Conservation (phyloP, 2,329 filamentous ascomycete genomes). For the Rutstroemia sp. region DNA sequence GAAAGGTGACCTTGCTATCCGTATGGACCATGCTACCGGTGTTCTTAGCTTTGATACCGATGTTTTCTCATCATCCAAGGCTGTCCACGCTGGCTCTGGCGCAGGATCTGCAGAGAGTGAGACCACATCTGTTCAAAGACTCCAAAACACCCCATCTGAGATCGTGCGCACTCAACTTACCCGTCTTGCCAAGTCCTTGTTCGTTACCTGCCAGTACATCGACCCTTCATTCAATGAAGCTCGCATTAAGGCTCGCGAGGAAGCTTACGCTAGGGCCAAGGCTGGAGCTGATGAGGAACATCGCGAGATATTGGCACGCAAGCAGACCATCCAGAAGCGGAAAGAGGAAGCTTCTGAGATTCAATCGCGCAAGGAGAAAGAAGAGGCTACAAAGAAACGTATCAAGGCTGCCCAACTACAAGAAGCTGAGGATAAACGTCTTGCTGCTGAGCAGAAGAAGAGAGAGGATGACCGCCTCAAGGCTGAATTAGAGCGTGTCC, state of each 20-base stretch:
- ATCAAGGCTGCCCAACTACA: slow-evolving; percentile 80
- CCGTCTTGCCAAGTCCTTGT: slow-evolving; percentile 83
- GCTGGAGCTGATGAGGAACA: slow-evolving; percentile 91
- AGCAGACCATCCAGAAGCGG: slow-evolving; percentile 89
- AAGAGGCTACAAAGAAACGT: slow-evolving; percentile 83
- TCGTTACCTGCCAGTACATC: slow-evolving; percentile 91
- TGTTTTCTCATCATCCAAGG: slow-evolving; percentile 95
- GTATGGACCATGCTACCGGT: slow-evolving; percentile 90
- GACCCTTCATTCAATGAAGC: slow-evolving; percentile 82
- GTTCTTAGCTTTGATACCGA: slow-evolving; percentile 97
- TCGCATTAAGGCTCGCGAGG: slow-evolving; percentile 70
- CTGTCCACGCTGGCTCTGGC: slow-evolving; percentile 74
- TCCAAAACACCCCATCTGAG: slow-evolving; percentile 96
- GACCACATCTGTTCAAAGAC: slow-evolving; percentile 76
- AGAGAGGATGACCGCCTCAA: slow-evolving; percentile 80
- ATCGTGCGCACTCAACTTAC: slow-evolving; percentile 94
- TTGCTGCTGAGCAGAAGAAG: slow-evolving; percentile 87
- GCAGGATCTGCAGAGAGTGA: slow-evolving; percentile 85
- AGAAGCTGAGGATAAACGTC: slow-evolving; percentile 81
- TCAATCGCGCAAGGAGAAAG: slow-evolving; percentile 81
- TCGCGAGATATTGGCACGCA: slow-evolving; percentile 72
- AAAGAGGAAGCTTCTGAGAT: slow-evolving; percentile 92
- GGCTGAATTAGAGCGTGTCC: slow-evolving; percentile 82
- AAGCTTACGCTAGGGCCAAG: slow-evolving; percentile 73
- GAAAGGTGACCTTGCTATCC: slow-evolving; percentile 95